These are phyloP conservation scores for Alternaria sp. DNA, from an alignment of 2,329 filamentous ascomycete genomes.

Conservation along the genomic window DNA sequence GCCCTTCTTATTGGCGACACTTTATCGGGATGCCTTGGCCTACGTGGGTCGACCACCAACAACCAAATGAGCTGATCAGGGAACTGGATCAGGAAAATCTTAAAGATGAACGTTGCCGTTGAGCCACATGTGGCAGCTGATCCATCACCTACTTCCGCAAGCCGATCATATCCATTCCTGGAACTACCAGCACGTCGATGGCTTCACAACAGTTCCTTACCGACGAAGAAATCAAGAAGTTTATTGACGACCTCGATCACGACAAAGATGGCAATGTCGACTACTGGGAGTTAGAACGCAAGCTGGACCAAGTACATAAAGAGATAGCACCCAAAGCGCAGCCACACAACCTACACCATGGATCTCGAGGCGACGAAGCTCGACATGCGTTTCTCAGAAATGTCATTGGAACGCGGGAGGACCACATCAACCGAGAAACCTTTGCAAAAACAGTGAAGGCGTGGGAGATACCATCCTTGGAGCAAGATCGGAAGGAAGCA, in stretches of 20 bases:
- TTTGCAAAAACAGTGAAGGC: slow-evolving; percentile 56
- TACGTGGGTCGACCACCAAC: slow-evolving; percentile 34
- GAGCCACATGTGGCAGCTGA: slow-evolving; percentile 3
- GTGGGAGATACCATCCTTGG: slow-evolving; percentile 60
- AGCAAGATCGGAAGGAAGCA: slow-evolving; percentile 58
- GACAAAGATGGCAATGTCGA: slow-evolving; percentile 62
- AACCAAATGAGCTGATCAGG: slow-evolving; percentile 10
- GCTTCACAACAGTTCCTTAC: slow-evolving; percentile 37
- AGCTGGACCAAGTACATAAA: slow-evolving; percentile 62
- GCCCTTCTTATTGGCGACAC: slow-evolving; percentile 13
- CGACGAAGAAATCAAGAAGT: slow-evolving; percentile 61
- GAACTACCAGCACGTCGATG: slow-evolving; percentile 25
- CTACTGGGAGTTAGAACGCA: slow-evolving; percentile 62
- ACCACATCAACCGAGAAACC: slow-evolving; percentile 56
- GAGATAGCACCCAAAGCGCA: slow-evolving; percentile 59
- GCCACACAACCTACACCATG: slow-evolving; percentile 56
- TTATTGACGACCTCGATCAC: slow-evolving; percentile 63
- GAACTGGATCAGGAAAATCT: slow-evolving; percentile 15
- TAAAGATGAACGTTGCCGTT: slow-evolving; percentile 8
- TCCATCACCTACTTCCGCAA: not conserved
- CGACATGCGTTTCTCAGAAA: slow-evolving; percentile 62
- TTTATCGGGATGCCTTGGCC: slow-evolving; percentile 34
- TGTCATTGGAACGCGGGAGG: slow-evolving; percentile 56
- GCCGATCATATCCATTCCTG: not conserved
- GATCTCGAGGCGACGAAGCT: slow-evolving; percentile 49